Evolutionary conservation across 441 rosid species (phyloP).

Genomic region (Croton laevigatus): DNA sequence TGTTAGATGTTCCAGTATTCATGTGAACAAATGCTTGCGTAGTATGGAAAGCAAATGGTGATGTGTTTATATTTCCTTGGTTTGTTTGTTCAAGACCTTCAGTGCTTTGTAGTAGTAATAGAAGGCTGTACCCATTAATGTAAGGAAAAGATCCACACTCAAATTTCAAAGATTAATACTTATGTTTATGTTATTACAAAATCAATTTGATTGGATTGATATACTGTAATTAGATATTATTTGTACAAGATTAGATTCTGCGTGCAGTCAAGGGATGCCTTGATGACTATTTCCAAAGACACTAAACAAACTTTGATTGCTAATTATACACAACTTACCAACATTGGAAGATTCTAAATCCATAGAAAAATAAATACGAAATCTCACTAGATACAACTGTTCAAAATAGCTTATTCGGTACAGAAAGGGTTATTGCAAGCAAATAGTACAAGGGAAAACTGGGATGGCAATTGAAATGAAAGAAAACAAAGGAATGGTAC

Average conservation of each 20-base stretch:
- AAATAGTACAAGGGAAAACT: background rate
- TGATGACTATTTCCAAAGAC: background rate
- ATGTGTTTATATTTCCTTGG: conserved; percentile 23
- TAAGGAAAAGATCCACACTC: conserved; percentile 25
- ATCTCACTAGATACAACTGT: background rate
- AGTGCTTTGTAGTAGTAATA: conserved; percentile 23
- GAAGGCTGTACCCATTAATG: conserved; percentile 30
- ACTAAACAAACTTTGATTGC: conserved; percentile 1
- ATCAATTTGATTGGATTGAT: background rate
- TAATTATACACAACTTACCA: conserved; percentile 16
- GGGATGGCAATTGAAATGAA: background rate
- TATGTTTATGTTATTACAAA: conserved; percentile 10
- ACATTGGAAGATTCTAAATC: background rate
- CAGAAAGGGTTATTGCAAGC: conserved; percentile 10
- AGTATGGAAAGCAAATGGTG: conserved; percentile 18
- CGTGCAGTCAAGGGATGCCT: background rate
- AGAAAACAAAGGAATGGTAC: background rate
- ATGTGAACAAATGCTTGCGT: conserved; percentile 22
- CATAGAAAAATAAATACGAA: background rate
- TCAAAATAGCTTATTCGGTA: conserved; percentile 8
- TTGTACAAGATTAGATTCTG: background rate
- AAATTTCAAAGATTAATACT: conserved; percentile 19
- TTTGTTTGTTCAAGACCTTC: conserved; percentile 15
- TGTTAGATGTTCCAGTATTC: conserved; percentile 25
- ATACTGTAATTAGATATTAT: background rate